These are phyloP conservation scores for Aristolochia contorta DNA, from an alignment of 164 flowering plant genomes.

Conservation along the genomic window DNA sequence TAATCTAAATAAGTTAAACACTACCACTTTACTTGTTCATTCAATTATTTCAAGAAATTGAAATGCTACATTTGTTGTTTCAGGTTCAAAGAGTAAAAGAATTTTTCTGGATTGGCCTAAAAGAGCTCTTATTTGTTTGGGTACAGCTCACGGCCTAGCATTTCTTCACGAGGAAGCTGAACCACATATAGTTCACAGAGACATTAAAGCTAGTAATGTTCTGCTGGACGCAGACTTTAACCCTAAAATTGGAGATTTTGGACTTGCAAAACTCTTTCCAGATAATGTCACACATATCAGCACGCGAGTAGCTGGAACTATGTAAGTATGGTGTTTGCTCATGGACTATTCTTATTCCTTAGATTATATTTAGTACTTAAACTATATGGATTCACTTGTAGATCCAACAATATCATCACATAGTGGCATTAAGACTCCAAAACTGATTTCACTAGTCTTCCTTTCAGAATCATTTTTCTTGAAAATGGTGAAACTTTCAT, in stretches of 20 bases:
- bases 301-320: slow-evolving; percentile 83
- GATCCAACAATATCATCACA: too few relatives aligned
- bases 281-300: slow-evolving; percentile 82
- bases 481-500: too few relatives aligned
- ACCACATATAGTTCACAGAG: slow-evolving; percentile 69
- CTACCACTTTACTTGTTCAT: too few relatives aligned
- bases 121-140: slow-evolving; percentile 61
- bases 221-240: slow-evolving; percentile 57
- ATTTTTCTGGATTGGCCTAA: slow-evolving; percentile 46
- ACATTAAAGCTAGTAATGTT: slow-evolving; percentile 81
- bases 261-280: slow-evolving; percentile 82
- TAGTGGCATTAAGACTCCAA: too few relatives aligned
- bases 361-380: too few relatives aligned
- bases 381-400: too few relatives aligned
- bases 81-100: slow-evolving; percentile 43
- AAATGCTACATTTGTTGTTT: slow-evolving; percentile 5
- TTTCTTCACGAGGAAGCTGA: slow-evolving; percentile 79
- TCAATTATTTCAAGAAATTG: too few relatives aligned
- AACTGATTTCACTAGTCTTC: too few relatives aligned
- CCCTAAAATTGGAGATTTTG: slow-evolving; percentile 92
- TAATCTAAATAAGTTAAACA: background rate
- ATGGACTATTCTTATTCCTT: too few relatives aligned
- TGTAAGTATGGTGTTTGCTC: slow-evolving; percentile 39
- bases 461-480: too few relatives aligned
- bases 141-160: slow-evolving; percentile 68